Evolutionary conservation across 163 green algal species (phyloP), one percentile per base, ranked within the genome.

Genomic region (Scenedesmus sp.): DNA sequence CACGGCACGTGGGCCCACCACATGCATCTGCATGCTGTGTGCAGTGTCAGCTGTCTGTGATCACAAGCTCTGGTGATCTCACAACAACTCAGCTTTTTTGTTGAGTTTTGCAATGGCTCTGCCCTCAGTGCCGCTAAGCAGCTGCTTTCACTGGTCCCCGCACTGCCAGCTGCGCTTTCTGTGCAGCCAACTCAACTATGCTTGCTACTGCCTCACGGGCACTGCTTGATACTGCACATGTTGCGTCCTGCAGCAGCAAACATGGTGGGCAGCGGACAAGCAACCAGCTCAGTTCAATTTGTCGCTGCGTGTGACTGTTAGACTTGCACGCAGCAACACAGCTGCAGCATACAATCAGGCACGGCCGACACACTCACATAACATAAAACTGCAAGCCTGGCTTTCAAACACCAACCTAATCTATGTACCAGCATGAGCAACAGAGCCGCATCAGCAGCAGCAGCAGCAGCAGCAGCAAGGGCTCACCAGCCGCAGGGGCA

Each of bases 401-500:
- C 34, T 46, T 1, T 46, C 34, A 46, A 46, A 46, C 73, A 73
- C 16, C 62, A 5, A 20, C 66, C n/a, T 4, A 16, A 79, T 34
- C 6, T 5, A 5, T 15, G 66, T 20, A 76, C 4, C 23, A 79
- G 70, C 15, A 62, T 18, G 26, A n/a, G 34, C 34, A 59, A 54
- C 81, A 86, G 81, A 4, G 8, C 4, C 54, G 81, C 54, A 62
- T 26, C 34, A 52, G 82, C 18, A 52, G 1, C 3, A 62, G 10
- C 46, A 16, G 13, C 52, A 52, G 3, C 52, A 60, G 34, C 4
- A 18, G 70, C 6, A 57, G 13, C 6, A 26, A 1, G 1, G 2
- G 15, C 88, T 92, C 77, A 92, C 88, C 88, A 92, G 77, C 55
- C 88, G 81, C 18, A 83, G 62, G 2, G 79, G 85, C 52, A 93